These are phyloP conservation scores for Hanseniaspora lindneri DNA, from an alignment of 805 yeast species.

Conservation along the genomic window DNA sequence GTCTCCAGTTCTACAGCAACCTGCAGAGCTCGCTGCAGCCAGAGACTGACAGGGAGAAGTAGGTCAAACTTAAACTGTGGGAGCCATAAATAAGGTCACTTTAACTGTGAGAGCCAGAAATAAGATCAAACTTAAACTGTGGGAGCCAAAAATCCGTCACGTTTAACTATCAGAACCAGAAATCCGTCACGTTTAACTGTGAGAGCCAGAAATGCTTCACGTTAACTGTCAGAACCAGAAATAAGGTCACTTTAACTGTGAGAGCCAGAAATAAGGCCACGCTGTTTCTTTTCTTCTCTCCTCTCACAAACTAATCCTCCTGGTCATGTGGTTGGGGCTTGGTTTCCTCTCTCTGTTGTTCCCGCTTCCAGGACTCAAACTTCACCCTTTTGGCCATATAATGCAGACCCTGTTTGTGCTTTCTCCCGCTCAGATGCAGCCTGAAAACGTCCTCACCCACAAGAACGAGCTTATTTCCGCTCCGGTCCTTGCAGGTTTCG, in stretches of 20 bases:
- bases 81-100: too few species aligned
- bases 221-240: too few species aligned
- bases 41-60: neutral
- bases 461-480: slow-evolving; percentile 45
- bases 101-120: too few species aligned
- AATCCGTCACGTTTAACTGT: too few species aligned
- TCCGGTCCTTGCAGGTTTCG: slow-evolving; percentile 46
- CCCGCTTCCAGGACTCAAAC: slow-evolving; percentile 36
- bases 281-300: too few species aligned
- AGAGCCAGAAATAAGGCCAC: too few species aligned
- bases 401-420: slow-evolving; percentile 48
- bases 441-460: slow-evolving; percentile 66
- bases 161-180: too few species aligned
- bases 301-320: neutral
- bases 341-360: slow-evolving; percentile 7
- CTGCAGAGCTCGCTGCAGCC: neutral
- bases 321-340: neutral
- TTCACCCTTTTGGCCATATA: slow-evolving; percentile 41
- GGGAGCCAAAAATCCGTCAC: slow-evolving; percentile 18
- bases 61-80: too few species aligned
- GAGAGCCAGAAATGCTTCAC: too few species aligned
- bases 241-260: too few species aligned
- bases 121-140: too few species aligned
- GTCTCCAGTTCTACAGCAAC: slow-evolving; percentile 21
- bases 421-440: slow-evolving; percentile 52